phyloP scores from a whole-genome alignment of 169 alveolate genomes.

The Perkinsus olseni region DNA sequence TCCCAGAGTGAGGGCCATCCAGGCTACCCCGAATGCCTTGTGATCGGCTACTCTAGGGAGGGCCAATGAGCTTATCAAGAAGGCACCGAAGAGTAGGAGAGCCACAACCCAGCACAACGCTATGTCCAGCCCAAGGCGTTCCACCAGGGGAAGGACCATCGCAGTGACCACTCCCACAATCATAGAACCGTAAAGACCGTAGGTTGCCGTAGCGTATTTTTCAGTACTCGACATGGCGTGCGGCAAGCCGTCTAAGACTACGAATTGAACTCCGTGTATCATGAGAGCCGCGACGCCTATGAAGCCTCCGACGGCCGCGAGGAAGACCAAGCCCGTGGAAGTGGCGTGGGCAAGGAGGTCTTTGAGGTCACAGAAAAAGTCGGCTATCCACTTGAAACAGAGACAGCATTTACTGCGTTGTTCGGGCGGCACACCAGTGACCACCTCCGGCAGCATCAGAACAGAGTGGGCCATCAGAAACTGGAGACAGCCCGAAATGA shows the following conservation, averaged over 20 bases:
- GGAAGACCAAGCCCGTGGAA: background rate
- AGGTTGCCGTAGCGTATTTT: background rate
- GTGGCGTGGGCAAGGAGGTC: background rate
- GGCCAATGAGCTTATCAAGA: background rate
- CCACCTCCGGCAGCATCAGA: background rate
- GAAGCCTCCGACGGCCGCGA: background rate
- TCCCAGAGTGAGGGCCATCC: background rate
- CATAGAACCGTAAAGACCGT: background rate
- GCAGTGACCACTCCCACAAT: background rate
- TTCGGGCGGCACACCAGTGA: background rate
- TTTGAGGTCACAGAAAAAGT: background rate
- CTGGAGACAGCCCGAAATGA: background rate
- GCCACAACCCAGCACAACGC: background rate
- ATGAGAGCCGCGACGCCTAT: background rate
- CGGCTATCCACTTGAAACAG: background rate
- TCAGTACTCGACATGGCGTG: background rate
- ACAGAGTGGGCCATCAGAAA: background rate
- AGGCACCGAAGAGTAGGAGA: background rate
- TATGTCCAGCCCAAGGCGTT: background rate
- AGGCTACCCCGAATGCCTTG: background rate
- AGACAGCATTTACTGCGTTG: background rate
- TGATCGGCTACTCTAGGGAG: background rate
- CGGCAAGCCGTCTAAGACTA: background rate
- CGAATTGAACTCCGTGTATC: background rate
- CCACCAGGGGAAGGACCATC: background rate